Conservation (phyloP, 2,329 filamentous ascomycete genomes). For the Gaeumannomyces sp. region DNA sequence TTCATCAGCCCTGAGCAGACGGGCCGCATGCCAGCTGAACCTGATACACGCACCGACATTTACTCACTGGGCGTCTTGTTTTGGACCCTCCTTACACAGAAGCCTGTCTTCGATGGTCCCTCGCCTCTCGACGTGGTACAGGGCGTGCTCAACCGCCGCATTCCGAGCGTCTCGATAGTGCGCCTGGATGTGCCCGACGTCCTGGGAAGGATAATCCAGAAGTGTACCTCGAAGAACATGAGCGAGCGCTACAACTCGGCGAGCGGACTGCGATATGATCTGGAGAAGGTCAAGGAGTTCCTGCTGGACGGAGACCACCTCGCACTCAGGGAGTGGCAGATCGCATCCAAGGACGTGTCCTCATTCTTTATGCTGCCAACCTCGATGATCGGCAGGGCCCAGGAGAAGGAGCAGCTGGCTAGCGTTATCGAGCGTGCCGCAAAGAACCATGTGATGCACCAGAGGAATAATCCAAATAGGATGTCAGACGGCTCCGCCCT, state of each 20-base stretch:
- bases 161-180: constrained; percentile 69
- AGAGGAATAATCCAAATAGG: constrained; percentile 35
- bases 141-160: constrained; percentile 71
- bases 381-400: constrained; percentile 71
- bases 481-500: constrained; percentile 49
- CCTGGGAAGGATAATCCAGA: constrained; percentile 76
- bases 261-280: constrained; percentile 76
- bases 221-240: constrained; percentile 85
- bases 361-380: constrained; percentile 86
- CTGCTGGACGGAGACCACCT: constrained; percentile 68
- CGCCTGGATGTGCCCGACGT: constrained; percentile 80
- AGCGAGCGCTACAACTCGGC: constrained; percentile 85
- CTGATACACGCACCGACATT: constrained; percentile 86
- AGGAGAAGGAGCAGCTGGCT: constrained; percentile 64
- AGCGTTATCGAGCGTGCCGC: constrained; percentile 72
- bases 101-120: constrained; percentile 71
- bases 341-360: constrained; percentile 80
- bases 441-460: constrained; percentile 50
- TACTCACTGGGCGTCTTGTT: constrained; percentile 87
- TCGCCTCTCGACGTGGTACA: constrained; percentile 88
- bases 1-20: constrained; percentile 96
- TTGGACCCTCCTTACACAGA: constrained; percentile 76
- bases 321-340: constrained; percentile 65
- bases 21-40: constrained; percentile 84
- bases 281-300: constrained; percentile 66